Evolutionary conservation across 2,329 filamentous ascomycete genomes (phyloP).

Genomic region (Fonsecaea multimorphosa): DNA sequence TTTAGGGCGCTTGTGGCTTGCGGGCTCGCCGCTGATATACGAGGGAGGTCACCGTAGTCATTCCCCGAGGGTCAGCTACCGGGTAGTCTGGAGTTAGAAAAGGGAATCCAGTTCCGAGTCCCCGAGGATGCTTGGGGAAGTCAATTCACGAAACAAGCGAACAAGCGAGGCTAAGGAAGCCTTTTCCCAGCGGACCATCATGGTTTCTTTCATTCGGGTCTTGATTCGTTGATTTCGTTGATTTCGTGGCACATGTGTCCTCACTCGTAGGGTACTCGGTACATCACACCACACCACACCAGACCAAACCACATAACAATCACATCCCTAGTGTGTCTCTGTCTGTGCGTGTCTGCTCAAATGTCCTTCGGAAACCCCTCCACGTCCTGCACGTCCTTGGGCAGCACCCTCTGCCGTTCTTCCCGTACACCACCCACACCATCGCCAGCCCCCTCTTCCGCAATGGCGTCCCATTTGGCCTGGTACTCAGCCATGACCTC

Average conservation of each 20-base stretch:
- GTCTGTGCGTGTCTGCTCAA: not conserved
- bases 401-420: not conserved
- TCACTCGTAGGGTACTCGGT: too few relatives aligned
- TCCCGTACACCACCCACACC: not conserved
- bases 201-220: not conserved
- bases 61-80: too few relatives aligned
- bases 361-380: slow-evolving; percentile 25
- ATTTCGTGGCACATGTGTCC: too few relatives aligned
- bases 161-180: not conserved
- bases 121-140: too few relatives aligned
- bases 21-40: too few relatives aligned
- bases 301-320: not conserved
- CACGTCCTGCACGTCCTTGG: slow-evolving; percentile 14
- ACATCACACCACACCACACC: not conserved
- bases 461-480: slow-evolving; percentile 26
- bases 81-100: too few relatives aligned
- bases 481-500: slow-evolving; percentile 25
- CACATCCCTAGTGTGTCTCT: not conserved
- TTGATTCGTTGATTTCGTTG: not conserved
- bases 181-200: too few relatives aligned
- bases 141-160: too few relatives aligned
- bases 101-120: too few relatives aligned
- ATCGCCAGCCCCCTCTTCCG: not conserved
- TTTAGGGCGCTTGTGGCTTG: too few relatives aligned
- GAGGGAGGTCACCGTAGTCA: too few relatives aligned